These are phyloP conservation scores for Coemansia sp. DNA, from an alignment of 192 early-diverging fungal genomes.

Conservation along the genomic window DNA sequence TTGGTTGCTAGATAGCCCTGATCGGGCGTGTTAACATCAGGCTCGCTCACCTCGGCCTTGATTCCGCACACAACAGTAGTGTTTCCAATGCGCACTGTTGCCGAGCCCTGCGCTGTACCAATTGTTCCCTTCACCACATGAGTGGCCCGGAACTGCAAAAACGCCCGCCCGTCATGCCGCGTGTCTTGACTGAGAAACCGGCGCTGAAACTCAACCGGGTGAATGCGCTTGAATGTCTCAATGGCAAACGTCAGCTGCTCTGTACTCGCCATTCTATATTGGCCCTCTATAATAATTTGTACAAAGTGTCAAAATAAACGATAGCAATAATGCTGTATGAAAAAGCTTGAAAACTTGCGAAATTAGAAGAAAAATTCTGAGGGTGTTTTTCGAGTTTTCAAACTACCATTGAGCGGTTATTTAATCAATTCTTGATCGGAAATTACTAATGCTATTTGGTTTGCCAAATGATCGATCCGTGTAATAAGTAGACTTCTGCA, in stretches of 20 bases:
- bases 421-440: too few relatives aligned
- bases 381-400: too few relatives aligned
- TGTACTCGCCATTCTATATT: conserved; percentile 10
- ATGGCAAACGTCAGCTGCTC: conserved; percentile 51
- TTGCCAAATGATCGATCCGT: too few relatives aligned
- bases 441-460: too few relatives aligned
- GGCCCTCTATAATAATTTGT: background rate
- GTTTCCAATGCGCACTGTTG: conserved; percentile 82
- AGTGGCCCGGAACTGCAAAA: conserved; percentile 67
- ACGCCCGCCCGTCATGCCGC: conserved; percentile 79
- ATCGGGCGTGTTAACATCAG: conserved; percentile 64
- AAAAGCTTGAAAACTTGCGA: too few relatives aligned
- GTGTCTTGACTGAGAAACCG: conserved; percentile 77
- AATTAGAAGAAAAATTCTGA: too few relatives aligned
- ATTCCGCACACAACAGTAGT: conserved; percentile 92
- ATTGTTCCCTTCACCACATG: conserved; percentile 62
- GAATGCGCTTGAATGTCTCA: conserved; percentile 83
- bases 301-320: background rate
- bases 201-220: conserved; percentile 83
- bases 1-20: conserved; percentile 91
- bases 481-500: too few relatives aligned
- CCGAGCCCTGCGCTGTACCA: conserved; percentile 79
- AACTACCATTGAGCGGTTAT: too few relatives aligned
- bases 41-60: conserved; percentile 90
- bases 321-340: background rate